Evolutionary conservation across 2,329 filamentous ascomycete genomes (phyloP).

Genomic region (Colletotrichum sp.): DNA sequence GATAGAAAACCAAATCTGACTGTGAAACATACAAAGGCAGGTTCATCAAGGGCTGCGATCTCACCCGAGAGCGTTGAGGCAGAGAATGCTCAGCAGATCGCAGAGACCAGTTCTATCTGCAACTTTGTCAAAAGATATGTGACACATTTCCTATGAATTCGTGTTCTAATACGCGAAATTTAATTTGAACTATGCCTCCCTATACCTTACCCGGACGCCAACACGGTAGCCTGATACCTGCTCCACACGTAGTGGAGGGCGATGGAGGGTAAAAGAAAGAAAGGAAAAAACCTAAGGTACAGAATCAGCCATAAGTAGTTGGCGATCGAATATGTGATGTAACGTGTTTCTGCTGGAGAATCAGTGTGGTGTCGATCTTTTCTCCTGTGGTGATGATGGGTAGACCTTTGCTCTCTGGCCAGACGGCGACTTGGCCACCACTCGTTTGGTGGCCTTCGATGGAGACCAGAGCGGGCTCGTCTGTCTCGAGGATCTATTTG

Average conservation of each 20-base stretch:
- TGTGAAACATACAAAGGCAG: neutral
- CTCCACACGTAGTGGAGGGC: constrained; percentile 13
- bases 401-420: constrained; percentile 4
- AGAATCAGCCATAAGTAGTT: constrained; percentile 22
- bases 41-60: neutral
- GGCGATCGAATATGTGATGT: constrained; percentile 1
- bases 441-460: neutral
- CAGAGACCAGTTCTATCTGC: neutral
- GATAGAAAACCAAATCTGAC: neutral
- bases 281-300: constrained; percentile 24
- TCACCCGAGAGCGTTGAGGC: neutral
- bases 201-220: constrained; percentile 21
- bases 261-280: neutral
- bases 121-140: neutral
- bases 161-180: neutral
- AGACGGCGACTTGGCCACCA: neutral
- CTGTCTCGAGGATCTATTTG: neutral
- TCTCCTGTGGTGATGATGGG: constrained; percentile 10
- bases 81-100: neutral
- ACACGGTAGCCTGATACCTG: constrained; percentile 1
- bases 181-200: constrained; percentile 3
- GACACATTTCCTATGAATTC: neutral
- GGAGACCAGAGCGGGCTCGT: neutral
- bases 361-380: constrained; percentile 16
- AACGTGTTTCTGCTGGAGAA: constrained; percentile 16